These are phyloP conservation scores for Harrya chromipes DNA, from an alignment of 768 basidiomycete genomes.

Conservation along the genomic window DNA sequence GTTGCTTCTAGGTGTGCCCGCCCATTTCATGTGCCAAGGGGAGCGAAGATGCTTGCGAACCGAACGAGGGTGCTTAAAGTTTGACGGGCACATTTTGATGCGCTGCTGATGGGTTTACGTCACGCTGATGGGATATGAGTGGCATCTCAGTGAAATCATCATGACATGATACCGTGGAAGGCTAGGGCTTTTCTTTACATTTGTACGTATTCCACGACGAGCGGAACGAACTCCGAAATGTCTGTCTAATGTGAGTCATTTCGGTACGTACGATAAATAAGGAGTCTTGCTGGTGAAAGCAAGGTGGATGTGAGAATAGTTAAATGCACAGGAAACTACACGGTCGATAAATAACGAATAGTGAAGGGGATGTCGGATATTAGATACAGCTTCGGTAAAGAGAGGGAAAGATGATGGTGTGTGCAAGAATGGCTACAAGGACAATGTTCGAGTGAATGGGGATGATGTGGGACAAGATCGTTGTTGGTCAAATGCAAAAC, in stretches of 20 bases:
- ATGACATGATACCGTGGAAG: too few relatives aligned
- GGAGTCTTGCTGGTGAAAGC: conserved; percentile 8
- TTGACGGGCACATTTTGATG: too few relatives aligned
- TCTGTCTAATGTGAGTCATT: conserved; percentile 11
- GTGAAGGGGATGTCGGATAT: conserved; percentile 3
- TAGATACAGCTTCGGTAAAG: conserved; percentile 16
- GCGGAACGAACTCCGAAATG: neutral
- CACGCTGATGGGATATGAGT: too few relatives aligned
- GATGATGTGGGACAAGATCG: conserved; percentile 1
- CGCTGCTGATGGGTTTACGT: too few relatives aligned
- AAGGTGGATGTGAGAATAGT: conserved; percentile 5
- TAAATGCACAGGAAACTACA: conserved; percentile 16
- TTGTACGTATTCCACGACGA: too few relatives aligned
- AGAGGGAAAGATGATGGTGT: neutral
- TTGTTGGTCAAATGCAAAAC: conserved; percentile 3
- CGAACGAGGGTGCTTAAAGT: too few relatives aligned
- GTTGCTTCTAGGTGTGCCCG: too few relatives aligned
- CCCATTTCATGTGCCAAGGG: too few relatives aligned
- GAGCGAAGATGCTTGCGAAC: too few relatives aligned
- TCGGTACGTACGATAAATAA: conserved; percentile 16
- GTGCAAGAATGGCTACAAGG: conserved; percentile 10
- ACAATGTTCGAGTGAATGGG: neutral
- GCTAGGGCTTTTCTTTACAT: too few relatives aligned
- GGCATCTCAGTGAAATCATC: too few relatives aligned
- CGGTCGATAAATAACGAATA: conserved; percentile 8